Conservation (phyloP, 192 early-diverging fungal species). For the Coemansia aciculifera region DNA sequence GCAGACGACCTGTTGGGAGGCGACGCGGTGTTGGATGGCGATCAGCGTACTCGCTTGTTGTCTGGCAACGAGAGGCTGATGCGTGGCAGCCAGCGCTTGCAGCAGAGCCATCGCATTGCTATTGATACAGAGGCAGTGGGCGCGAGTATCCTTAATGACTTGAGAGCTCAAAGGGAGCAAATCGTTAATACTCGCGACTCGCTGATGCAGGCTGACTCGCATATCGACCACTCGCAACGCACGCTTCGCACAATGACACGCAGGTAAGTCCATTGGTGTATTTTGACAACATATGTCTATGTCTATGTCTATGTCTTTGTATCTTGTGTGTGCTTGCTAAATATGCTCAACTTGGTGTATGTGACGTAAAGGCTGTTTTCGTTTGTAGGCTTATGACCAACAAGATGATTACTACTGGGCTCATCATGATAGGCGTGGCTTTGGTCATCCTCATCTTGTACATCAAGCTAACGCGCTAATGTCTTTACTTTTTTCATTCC, state of each 20-base stretch:
- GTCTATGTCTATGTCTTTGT: not conserved
- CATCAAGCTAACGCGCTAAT: constrained; percentile 64
- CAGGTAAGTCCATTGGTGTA: constrained; percentile 53
- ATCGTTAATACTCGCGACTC: constrained; percentile 83
- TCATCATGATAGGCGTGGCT: constrained; percentile 77
- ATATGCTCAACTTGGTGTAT: constrained; percentile 2
- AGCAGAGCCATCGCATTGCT: constrained; percentile 86
- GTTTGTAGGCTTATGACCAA: constrained; percentile 76
- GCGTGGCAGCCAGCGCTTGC: constrained; percentile 74
- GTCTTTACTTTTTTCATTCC: not conserved
- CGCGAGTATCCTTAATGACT: constrained; percentile 75
- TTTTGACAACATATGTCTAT: not conserved
- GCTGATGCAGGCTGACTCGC: constrained; percentile 77
- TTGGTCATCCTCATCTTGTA: constrained; percentile 85
- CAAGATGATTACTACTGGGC: constrained; percentile 83
- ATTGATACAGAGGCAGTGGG: constrained; percentile 91
- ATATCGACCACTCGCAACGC: constrained; percentile 67
- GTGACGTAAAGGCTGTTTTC: not conserved
- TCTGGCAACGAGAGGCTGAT: constrained; percentile 85
- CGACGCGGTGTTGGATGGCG: constrained; percentile 33
- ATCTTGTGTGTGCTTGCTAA: constrained; percentile 15
- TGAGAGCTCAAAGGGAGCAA: constrained; percentile 88
- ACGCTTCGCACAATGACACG: constrained; percentile 75
- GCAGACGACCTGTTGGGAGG: constrained; percentile 58
- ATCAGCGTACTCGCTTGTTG: constrained; percentile 78